Conservation (phyloP, 176 grass and related monocot genomes). For the Ananas comosus region DNA sequence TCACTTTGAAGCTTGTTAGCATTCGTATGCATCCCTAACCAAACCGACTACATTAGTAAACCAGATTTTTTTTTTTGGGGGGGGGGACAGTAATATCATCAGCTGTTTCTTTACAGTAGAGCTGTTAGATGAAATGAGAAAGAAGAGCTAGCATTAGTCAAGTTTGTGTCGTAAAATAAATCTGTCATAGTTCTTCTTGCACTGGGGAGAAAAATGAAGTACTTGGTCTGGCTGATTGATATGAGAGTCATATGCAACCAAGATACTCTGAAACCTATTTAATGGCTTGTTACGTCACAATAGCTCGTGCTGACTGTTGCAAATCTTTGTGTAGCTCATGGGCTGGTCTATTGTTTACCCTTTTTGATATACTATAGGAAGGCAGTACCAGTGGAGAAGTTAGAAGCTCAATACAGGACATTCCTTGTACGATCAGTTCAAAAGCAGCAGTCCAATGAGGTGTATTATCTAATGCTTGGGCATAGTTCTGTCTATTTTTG, state of each 20-base stretch:
- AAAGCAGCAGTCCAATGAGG: slow-evolving; percentile 48
- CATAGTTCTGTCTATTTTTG: not conserved
- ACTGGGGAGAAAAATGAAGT: not conserved
- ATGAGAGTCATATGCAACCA: not conserved
- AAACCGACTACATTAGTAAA: no score
- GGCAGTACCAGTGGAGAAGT: slow-evolving; percentile 59
- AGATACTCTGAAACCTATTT: not conserved
- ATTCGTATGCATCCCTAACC: no score
- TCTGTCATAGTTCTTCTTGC: not conserved
- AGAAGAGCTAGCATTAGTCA: not conserved
- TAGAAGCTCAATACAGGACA: slow-evolving; percentile 53
- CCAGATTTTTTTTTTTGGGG: no score
- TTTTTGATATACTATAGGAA: slow-evolving; percentile 35
- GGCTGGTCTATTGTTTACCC: not conserved
- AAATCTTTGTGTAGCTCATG: not conserved
- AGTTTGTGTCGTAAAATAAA: not conserved
- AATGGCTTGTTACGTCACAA: not conserved
- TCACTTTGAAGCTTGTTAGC: no score
- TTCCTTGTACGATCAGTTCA: slow-evolving; percentile 59
- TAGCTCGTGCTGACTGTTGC: not conserved
- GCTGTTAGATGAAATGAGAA: not conserved
- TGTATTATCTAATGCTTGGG: slow-evolving; percentile 8
- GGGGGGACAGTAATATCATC: no score
- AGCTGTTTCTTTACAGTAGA: no score
- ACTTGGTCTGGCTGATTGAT: not conserved